Conservation (phyloP, 2,329 filamentous ascomycete genomes). For the Fusarium clavum region DNA sequence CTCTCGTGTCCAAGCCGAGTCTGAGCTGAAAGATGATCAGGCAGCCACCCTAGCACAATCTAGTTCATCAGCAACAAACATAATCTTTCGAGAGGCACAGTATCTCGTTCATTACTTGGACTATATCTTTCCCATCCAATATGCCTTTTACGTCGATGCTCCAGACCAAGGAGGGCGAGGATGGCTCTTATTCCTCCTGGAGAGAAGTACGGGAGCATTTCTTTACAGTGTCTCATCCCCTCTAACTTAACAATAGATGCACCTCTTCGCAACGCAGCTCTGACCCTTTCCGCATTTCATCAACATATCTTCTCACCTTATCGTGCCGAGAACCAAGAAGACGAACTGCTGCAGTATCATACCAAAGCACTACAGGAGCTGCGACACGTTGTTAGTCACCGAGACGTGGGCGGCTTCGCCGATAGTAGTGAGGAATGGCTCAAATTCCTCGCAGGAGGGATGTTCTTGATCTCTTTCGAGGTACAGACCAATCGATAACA, state of each 20-base stretch:
- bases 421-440: constrained; percentile 38
- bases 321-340: constrained; percentile 33
- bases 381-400: constrained; percentile 30
- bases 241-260: too few relatives aligned
- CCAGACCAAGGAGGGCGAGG: constrained; percentile 7
- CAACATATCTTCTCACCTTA: constrained; percentile 40
- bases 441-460: constrained; percentile 43
- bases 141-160: constrained; percentile 44
- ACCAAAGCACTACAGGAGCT: constrained; percentile 45
- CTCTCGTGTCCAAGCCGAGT: too few relatives aligned
- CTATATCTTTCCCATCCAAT: constrained; percentile 47
- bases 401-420: constrained; percentile 15
- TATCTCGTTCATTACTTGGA: constrained; percentile 47
- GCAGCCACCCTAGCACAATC: too few relatives aligned
- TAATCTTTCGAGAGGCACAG: constrained; percentile 41
- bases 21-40: too few relatives aligned
- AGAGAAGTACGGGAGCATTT: too few relatives aligned
- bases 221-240: too few relatives aligned
- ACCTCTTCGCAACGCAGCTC: too few relatives aligned
- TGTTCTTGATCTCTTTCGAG: constrained; percentile 46
- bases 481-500: constrained; percentile 6
- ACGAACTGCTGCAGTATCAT: constrained; percentile 41
- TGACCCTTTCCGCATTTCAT: constrained; percentile 13
- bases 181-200: too few relatives aligned
- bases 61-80: constrained; percentile 7